Evolutionary conservation across 495 filamentous ascomycete genomes (phyloP), one percentile per base, ranked within the genome.

Genomic region (Xylaria cubensis): DNA sequence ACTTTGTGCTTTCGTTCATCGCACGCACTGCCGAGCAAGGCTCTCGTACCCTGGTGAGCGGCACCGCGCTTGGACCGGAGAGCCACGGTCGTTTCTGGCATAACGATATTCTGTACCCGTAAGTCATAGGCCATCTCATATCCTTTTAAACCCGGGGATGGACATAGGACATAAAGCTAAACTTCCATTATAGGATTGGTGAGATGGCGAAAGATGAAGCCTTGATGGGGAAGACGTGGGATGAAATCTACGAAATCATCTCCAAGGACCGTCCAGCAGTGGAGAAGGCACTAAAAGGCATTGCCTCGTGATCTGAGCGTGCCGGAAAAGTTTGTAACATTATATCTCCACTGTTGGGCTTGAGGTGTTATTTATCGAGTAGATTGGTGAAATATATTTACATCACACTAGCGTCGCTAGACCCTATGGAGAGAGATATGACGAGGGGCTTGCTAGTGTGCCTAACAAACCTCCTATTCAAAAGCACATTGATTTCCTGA

Each of bases 61-160:
- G 82, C 2, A 84, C 84, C 5, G 75, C 80, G 44, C 79, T 86
- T 61, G 87, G 86, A 0, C 71, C 73, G 8, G 86, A 87, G 67
- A 83, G 84, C 41, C 84, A 87, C 67, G 87, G 86, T 3, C 81
- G 73, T 72, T 85, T 84, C 71, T 89, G 86, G 87, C 79, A 80
- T 44, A 73, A 80, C 58, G 79, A 80, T 46, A 6, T 56, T 15
- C 53, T 56, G 10, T 56, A 56, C 53, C 53, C 53, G 53, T 56
- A 15, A 56, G 53, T 56, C 4, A 56, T 29, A 8, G 26, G 32
- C 8, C 4, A 51, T 21, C 4, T 17, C 1, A 21, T 51, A 56
- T 24, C 24, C 53, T 15, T 56, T 56, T 21, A 6, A 6, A 12
- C 1, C 21, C 15, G 12, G 19, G 3, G 0, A 26, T 21, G 21